Evolutionary conservation across 306 rosid genomes (phyloP).

Genomic region (Quercus gilva): DNA sequence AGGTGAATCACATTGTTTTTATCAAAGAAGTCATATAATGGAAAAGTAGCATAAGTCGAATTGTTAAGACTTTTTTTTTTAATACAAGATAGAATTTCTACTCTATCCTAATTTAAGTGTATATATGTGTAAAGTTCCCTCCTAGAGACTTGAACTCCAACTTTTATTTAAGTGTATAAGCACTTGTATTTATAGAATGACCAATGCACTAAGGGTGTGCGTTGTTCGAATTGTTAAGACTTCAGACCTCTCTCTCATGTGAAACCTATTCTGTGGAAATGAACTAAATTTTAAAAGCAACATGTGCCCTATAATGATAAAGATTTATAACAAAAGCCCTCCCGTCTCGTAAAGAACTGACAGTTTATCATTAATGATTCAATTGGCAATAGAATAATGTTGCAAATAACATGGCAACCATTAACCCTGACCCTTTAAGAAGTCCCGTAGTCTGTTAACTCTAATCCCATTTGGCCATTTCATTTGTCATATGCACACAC

Average conservation of each 20-base stretch:
- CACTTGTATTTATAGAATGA: too few relatives aligned
- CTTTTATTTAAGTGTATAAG: fast-evolving
- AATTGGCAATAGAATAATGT: slow-evolving; percentile 8
- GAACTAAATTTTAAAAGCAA: background rate
- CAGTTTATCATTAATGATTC: background rate
- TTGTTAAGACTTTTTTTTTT: background rate
- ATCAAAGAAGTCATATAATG: background rate
- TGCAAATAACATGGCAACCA: slow-evolving; percentile 4
- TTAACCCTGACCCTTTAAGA: background rate
- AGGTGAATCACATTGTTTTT: background rate
- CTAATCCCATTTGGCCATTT: background rate
- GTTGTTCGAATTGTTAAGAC: too few relatives aligned
- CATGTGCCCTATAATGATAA: background rate
- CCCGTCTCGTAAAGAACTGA: background rate
- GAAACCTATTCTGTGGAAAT: background rate
- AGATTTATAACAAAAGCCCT: background rate
- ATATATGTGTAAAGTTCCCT: fast-evolving
- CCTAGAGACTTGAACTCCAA: fast-evolving
- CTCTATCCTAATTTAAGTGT: too few relatives aligned
- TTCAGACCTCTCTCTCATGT: background rate
- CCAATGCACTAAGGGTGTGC: too few relatives aligned
- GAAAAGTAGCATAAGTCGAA: background rate
- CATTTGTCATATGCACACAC: background rate
- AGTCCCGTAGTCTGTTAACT: background rate
- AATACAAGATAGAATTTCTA: too few relatives aligned